Evolutionary conservation across 2,329 filamentous ascomycete genomes (phyloP).

Genomic region (Phyllosticta citriasiana): DNA sequence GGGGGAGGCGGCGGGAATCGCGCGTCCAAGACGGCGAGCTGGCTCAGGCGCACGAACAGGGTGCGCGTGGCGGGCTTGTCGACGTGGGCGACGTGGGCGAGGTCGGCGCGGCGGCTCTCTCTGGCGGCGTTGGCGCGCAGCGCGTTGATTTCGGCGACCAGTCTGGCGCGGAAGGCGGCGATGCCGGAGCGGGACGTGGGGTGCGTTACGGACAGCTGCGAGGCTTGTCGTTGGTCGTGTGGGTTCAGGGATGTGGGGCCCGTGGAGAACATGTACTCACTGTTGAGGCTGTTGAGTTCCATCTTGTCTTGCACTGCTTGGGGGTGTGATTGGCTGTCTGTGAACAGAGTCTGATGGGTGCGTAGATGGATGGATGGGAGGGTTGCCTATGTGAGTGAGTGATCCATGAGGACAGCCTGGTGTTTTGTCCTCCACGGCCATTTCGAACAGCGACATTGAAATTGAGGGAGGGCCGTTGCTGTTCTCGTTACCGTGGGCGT

Average conservation of each 20-base stretch:
- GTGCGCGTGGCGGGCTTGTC: not conserved
- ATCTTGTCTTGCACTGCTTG: not conserved
- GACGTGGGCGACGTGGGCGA: no score
- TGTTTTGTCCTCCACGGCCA: not conserved
- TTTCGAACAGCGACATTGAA: not conserved
- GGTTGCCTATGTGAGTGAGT: not conserved
- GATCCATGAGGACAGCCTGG: accelerated
- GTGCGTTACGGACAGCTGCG: not conserved
- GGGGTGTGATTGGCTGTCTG: not conserved
- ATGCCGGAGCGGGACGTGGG: not conserved
- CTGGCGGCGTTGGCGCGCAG: not conserved
- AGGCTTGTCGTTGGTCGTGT: not conserved
- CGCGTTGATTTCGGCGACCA: not conserved
- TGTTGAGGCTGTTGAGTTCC: not conserved
- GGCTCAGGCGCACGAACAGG: not conserved
- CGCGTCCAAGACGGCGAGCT: not conserved
- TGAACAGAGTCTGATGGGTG: not conserved
- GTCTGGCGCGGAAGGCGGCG: not conserved
- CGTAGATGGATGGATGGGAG: not conserved
- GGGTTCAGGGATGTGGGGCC: not conserved
- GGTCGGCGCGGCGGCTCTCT: no score
- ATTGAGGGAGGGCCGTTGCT: not conserved
- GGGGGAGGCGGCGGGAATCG: not conserved
- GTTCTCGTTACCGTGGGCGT: no score
- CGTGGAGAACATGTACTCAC: not conserved